Percentiles rank a stretch among this genome's conserved stretches.
phyloP scores from a whole-genome alignment of 148 eudicot genomes.

The Cornus suecica region DNA sequence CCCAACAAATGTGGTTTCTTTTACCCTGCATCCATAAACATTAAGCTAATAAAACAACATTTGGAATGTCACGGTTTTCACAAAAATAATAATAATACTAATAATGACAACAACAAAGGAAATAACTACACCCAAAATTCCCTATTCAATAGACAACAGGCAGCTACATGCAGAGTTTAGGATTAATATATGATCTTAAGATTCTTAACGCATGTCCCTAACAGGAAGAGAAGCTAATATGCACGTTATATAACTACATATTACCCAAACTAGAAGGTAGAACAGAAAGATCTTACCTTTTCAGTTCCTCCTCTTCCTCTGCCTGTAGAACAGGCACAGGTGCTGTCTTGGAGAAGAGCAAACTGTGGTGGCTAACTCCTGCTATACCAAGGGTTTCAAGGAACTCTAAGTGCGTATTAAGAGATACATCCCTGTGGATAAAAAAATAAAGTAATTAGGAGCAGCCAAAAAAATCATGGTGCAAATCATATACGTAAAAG shows the following conservation, averaged over 20 bases:
- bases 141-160: background rate
- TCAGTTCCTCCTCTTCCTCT: constrained; percentile 46
- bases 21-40: constrained; percentile 36
- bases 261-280: background rate
- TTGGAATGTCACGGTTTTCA: background rate
- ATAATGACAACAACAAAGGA: background rate
- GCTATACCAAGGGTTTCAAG: constrained; percentile 82
- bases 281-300: constrained; percentile 41
- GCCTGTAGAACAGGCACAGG: constrained; percentile 49
- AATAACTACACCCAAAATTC: background rate
- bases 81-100: too few relatives aligned
- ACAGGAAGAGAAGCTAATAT: background rate
- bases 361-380: constrained; percentile 92
- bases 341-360: constrained; percentile 92
- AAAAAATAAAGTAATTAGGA: constrained; percentile 9
- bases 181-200: background rate
- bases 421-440: constrained; percentile 52
- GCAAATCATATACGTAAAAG: background rate
- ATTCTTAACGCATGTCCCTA: background rate
- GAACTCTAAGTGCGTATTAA: constrained; percentile 66
- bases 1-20: constrained; percentile 26
- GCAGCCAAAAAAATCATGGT: background rate
- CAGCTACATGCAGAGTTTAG: background rate
- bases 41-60: constrained; percentile 9
- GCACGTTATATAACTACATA: background rate